phyloP scores from a whole-genome alignment of 1,284 basidiomycete genomes.

The Tremellales sp. region DNA sequence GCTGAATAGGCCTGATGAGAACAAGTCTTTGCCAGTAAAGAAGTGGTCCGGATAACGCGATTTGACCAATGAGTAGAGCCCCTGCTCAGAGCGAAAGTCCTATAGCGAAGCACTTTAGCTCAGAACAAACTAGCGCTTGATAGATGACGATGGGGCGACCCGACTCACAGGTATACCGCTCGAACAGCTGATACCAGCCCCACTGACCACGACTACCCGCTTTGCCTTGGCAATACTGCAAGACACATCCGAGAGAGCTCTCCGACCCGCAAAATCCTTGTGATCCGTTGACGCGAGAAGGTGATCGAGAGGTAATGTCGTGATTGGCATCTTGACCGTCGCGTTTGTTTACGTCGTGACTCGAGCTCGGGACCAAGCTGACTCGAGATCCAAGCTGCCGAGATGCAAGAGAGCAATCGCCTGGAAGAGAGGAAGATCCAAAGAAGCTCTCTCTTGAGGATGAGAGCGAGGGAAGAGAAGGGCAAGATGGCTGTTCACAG shows the following conservation, averaged over 20 bases:
- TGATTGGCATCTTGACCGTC: slow-evolving; percentile 23
- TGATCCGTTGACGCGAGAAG: slow-evolving; percentile 21
- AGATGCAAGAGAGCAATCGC: too few species aligned
- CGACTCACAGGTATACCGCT: slow-evolving; percentile 80
- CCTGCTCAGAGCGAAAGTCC: slow-evolving; percentile 87
- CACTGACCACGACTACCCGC: slow-evolving; percentile 79
- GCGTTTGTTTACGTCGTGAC: too few species aligned
- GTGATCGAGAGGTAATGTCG: slow-evolving; percentile 29
- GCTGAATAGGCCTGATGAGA: slow-evolving; percentile 80
- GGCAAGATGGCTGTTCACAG: neutral
- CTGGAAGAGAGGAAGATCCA: too few species aligned
- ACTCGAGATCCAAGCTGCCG: too few species aligned
- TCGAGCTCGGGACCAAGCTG: too few species aligned
- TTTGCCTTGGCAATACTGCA: slow-evolving; percentile 73
- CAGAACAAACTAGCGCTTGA: neutral
- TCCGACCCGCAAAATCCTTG: slow-evolving; percentile 22
- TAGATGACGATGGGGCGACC: neutral
- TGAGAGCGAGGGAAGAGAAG: neutral
- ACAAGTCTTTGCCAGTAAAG: slow-evolving; percentile 81
- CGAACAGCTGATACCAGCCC: slow-evolving; percentile 88
- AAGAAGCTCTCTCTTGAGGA: too few species aligned
- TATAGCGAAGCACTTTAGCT: slow-evolving; percentile 35
- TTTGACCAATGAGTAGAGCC: slow-evolving; percentile 82
- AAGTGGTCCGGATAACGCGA: slow-evolving; percentile 75
- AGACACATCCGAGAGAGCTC: slow-evolving; percentile 62